Evolutionary conservation across 345 rosid genomes (phyloP).

Genomic region (Abelmoschus esculentus): DNA sequence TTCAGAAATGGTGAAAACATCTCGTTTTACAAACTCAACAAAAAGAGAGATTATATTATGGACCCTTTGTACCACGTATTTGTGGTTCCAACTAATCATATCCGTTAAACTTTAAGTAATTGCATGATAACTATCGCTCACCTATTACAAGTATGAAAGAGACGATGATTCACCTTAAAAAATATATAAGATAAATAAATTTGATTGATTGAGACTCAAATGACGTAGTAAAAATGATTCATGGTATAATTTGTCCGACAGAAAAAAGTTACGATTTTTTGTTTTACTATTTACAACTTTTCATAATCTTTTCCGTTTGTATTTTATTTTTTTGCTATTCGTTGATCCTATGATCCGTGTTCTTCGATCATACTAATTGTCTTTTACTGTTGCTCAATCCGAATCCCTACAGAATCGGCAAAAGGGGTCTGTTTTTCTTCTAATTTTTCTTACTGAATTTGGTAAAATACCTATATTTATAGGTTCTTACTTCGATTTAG

Average conservation of each 20-base stretch:
- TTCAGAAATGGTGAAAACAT: too few relatives aligned
- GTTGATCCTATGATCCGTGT: not conserved
- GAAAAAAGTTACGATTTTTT: not conserved
- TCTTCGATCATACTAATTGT: not conserved
- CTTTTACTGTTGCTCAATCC: not conserved
- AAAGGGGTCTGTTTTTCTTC: not conserved
- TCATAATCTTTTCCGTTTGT: not conserved
- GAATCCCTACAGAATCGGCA: not conserved
- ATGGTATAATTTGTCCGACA: too few relatives aligned
- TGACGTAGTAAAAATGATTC: too few relatives aligned
- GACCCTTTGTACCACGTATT: too few relatives aligned
- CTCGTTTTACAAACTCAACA: not conserved
- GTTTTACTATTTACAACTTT: not conserved
- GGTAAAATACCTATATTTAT: not conserved
- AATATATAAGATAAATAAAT: too few relatives aligned
- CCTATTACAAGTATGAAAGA: too few relatives aligned
- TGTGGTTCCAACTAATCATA: too few relatives aligned
- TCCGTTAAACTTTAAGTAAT: too few relatives aligned
- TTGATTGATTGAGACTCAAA: too few relatives aligned
- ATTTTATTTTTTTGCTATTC: not conserved
- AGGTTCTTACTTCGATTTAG: not conserved
- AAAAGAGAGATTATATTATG: too few relatives aligned
- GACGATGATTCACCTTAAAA: too few relatives aligned
- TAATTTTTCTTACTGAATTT: not conserved
- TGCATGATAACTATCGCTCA: too few relatives aligned